A percentile compares a stretch with the other conserved stretches of the same genome.
Conservation (phyloP, 1,284 basidiomycete species). For the Peniophora sp. region DNA sequence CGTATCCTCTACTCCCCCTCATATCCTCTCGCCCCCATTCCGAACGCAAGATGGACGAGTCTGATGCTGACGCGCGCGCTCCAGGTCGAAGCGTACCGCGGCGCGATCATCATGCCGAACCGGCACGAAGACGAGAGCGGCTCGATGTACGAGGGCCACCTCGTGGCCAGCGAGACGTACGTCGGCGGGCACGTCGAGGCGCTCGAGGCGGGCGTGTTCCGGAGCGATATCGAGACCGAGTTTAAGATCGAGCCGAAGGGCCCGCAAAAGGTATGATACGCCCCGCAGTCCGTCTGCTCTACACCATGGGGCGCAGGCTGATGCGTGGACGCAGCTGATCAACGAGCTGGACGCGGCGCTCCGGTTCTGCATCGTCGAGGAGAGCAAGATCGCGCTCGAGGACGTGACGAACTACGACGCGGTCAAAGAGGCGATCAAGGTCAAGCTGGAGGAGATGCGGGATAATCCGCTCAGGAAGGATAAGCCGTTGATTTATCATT, state of each 20-base stretch:
- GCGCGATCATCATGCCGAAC: slow-evolving; percentile 96
- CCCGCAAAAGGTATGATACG: slow-evolving; percentile 64
- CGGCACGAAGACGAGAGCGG: slow-evolving; percentile 91
- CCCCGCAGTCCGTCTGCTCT: no score
- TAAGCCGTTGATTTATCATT: slow-evolving; percentile 94
- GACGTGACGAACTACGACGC: slow-evolving; percentile 94
- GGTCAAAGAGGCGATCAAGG: slow-evolving; percentile 76
- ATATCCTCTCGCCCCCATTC: no score
- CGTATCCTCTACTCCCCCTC: no score
- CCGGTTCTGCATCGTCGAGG: slow-evolving; percentile 84
- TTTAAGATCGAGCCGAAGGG: slow-evolving; percentile 93
- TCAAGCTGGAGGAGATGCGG: slow-evolving; percentile 82
- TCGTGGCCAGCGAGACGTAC: slow-evolving; percentile 96
- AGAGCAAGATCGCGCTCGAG: slow-evolving; percentile 77
- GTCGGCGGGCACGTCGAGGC: slow-evolving; percentile 99
- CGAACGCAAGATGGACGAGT: no score
- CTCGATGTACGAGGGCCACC: slow-evolving; percentile 92
- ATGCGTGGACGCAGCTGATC: slow-evolving; percentile 60
- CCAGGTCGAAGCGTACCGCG: slow-evolving; percentile 92
- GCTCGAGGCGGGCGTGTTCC: slow-evolving; percentile 95
- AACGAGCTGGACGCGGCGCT: slow-evolving; percentile 91
- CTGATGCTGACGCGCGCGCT: background rate
- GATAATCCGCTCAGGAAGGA: slow-evolving; percentile 87
- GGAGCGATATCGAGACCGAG: slow-evolving; percentile 91
- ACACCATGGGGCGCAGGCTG: no score